Base-by-base conservation (phyloP, 345 rosid species). In the Viola odorata region DNA sequence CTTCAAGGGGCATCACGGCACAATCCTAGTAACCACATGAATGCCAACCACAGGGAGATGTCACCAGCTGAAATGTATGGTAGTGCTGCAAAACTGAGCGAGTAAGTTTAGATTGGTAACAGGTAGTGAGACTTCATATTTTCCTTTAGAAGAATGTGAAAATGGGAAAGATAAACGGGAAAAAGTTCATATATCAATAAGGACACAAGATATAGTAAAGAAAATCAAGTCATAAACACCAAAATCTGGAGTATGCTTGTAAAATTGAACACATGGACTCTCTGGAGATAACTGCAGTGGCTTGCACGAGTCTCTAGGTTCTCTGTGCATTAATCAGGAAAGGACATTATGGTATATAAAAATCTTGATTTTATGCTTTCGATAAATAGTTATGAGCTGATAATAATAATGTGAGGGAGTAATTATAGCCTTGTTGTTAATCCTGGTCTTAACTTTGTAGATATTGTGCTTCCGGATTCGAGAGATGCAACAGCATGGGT, bases 1-100 rank as follows among this genome's bases (percentile, higher is more conserved):
- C 62, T 65, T 40, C 69, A 65, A 41, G 69, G 69, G 17, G 69
- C 62, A 11, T 47, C 69, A 23, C 45, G 44, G 38, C 40, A 37
- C 5, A 60, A 57, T n/a, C 32, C 55, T 50, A 12, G 48, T 23
- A 17, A 50, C 36, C 13, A 14, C 8, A 51, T 57, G 47, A 57
- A 4, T 41, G 55, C 50, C 55, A 65, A 49, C 41, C n/a, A n/a
- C 37, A 42, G 56, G 41, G 62, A 65, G 41, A 49, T 65, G 57
- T 48, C 32, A 16, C 16, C 55, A 8, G 38, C 53, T 15, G 48
- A 65, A 49, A 39, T 55, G 39, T 57, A 65, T 50, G 12, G 32
- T 14, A 39, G 12, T 7, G 42, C 69, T 57, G 69, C 69, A 15
- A 57, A 65, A 50, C 56, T 56, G 8, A 57, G 47, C 41, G 37